These are phyloP conservation scores for Vitis labrusca DNA, from an alignment of 164 flowering plant genomes.

Conservation along the genomic window DNA sequence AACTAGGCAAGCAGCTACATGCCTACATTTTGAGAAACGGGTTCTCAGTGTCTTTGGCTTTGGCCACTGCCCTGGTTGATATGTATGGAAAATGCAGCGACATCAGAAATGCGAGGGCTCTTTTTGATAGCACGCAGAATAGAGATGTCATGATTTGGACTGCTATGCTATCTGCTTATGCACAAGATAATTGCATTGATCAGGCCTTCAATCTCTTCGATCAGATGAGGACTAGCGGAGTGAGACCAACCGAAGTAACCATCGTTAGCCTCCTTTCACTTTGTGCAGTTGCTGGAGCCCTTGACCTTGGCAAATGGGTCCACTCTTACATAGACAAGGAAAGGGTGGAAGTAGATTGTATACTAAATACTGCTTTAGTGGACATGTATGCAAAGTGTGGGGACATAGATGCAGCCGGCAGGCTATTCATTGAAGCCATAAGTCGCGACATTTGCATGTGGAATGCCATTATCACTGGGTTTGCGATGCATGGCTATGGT, in stretches of 20 bases:
- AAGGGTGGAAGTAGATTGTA: slow-evolving; percentile 34
- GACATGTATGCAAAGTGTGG: slow-evolving; percentile 62
- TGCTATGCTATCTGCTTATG: slow-evolving; percentile 48
- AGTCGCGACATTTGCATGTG: slow-evolving; percentile 48
- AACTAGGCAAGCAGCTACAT: slow-evolving; percentile 52
- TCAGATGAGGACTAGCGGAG: slow-evolving; percentile 33
- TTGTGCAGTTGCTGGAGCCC: slow-evolving; percentile 50
- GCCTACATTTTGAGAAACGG: slow-evolving; percentile 48
- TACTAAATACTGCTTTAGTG: slow-evolving; percentile 41
- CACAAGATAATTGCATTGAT: slow-evolving; percentile 26
- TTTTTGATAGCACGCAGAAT: slow-evolving; percentile 36
- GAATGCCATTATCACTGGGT: slow-evolving; percentile 60
- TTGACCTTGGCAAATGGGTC: slow-evolving; percentile 52
- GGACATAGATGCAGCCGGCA: slow-evolving; percentile 35
- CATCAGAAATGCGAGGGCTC: slow-evolving; percentile 30
- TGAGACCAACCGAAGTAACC: slow-evolving; percentile 41
- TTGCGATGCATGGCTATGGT: slow-evolving; percentile 61
- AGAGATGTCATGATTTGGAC: slow-evolving; percentile 47
- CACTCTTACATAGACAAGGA: slow-evolving; percentile 41
- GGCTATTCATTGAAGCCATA: slow-evolving; percentile 30
- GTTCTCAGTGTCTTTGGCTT: slow-evolving; percentile 29
- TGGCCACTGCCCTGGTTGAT: slow-evolving; percentile 49
- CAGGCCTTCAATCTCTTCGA: slow-evolving; percentile 40
- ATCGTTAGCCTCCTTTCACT: slow-evolving; percentile 43
- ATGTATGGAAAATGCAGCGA: slow-evolving; percentile 64